These are phyloP conservation scores for Hymenochaete sp. DNA, from an alignment of 1,284 basidiomycete genomes.

Conservation along the genomic window DNA sequence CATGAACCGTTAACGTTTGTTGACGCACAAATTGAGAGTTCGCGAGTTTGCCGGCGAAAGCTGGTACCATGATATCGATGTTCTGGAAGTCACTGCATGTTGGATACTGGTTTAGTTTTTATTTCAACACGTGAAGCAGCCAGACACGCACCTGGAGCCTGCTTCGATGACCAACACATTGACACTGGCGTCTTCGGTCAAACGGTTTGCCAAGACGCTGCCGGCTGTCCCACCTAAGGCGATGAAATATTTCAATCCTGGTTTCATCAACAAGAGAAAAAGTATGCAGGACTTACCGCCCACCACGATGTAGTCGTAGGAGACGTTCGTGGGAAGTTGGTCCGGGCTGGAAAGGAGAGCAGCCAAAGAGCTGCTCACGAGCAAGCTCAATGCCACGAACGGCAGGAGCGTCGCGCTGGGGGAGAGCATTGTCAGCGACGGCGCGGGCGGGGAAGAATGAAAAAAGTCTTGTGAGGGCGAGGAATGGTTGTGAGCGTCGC, in stretches of 20 bases:
- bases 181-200: conserved; percentile 33
- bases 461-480: no score
- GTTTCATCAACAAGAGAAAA: neutral
- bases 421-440: no score
- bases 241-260: neutral
- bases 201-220: conserved; percentile 35
- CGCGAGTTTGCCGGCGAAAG: neutral
- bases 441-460: no score
- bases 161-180: conserved; percentile 36
- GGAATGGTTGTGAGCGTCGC: no score
- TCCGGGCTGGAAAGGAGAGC: neutral
- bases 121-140: neutral
- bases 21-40: conserved; percentile 5
- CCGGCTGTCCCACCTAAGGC: conserved; percentile 26
- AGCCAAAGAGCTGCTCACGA: no score
- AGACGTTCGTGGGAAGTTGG: neutral
- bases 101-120: neutral
- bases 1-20: neutral
- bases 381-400: no score
- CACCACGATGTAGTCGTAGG: conserved; percentile 20
- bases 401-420: no score
- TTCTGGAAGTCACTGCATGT: conserved; percentile 22
- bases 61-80: conserved; percentile 20
- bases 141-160: conserved; percentile 20
- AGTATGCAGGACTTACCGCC: conserved; percentile 16